Percentiles rank a stretch among this genome's conserved stretches.
phyloP scores from a whole-genome alignment of 441 rosid genomes.

The Cnidoscolus chayamansa region DNA sequence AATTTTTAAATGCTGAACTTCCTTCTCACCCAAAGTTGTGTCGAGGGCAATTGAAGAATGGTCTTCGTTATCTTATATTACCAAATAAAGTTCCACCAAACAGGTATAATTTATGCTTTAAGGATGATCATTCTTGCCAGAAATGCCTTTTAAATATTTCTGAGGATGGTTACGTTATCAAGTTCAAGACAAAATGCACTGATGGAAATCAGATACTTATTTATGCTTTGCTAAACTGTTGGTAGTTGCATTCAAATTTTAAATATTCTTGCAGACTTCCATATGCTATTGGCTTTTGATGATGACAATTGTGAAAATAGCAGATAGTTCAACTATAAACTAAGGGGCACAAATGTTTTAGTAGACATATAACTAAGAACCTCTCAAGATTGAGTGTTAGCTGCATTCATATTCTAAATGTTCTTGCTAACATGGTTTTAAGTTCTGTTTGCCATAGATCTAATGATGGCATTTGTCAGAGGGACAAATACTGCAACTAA shows the following conservation, averaged over 20 bases:
- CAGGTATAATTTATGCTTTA: conserved; percentile 48
- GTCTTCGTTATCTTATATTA: conserved; percentile 90
- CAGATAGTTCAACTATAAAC: too few species aligned
- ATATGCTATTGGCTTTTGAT: background rate
- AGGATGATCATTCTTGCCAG: conserved; percentile 12
- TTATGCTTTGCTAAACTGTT: background rate
- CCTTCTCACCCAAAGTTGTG: conserved; percentile 85
- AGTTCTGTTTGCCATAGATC: background rate
- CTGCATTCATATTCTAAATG: background rate
- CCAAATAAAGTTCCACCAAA: conserved; percentile 95
- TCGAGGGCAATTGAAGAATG: conserved; percentile 84
- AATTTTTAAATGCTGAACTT: conserved; percentile 67
- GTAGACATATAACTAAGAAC: background rate
- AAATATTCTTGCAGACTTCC: background rate
- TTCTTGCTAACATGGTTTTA: background rate
- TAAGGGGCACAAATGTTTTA: background rate
- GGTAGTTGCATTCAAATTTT: background rate
- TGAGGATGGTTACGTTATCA: conserved; percentile 3
- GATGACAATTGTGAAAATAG: background rate
- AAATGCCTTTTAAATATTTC: background rate
- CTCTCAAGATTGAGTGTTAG: background rate
- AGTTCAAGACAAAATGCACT: background rate
- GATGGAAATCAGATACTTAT: background rate
- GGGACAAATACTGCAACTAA: background rate
- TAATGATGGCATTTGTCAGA: background rate